Percentiles rank a stretch among this genome's conserved stretches.
phyloP scores from a whole-genome alignment of 495 filamentous ascomycete genomes.

The Penicillium lagena region DNA sequence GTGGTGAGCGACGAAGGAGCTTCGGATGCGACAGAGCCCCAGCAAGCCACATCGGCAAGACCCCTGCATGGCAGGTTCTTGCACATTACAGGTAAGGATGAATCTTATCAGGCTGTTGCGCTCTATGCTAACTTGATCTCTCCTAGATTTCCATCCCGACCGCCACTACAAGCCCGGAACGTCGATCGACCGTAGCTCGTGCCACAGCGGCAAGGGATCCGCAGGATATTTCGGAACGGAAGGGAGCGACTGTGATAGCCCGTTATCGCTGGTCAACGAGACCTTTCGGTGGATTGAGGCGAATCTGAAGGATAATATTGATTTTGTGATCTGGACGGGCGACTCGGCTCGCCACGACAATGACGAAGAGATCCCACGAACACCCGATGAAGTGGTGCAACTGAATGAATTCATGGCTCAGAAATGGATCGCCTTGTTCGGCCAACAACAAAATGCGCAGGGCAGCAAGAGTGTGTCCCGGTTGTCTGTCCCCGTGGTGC shows the following conservation, averaged over 20 bases:
- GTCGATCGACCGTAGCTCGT: conserved; percentile 58
- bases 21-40: not conserved
- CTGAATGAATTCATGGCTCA: conserved; percentile 69
- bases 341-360: conserved; percentile 94
- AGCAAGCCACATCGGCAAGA: conserved; percentile 1
- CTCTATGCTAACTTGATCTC: conserved; percentile 1
- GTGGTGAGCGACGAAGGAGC: conserved; percentile 1
- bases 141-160: conserved; percentile 83
- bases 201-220: conserved; percentile 71
- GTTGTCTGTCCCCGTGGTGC: conserved; percentile 72
- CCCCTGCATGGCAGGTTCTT: conserved; percentile 66
- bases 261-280: conserved; percentile 70
- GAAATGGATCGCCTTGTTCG: conserved; percentile 72
- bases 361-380: conserved; percentile 78
- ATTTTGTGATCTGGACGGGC: conserved; percentile 97
- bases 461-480: conserved; percentile 38
- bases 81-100: conserved; percentile 78
- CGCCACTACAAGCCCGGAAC: conserved; percentile 72
- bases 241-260: conserved; percentile 83
- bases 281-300: conserved; percentile 90
- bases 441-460: conserved; percentile 35
- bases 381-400: conserved; percentile 60
- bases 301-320: conserved; percentile 74
- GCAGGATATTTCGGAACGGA: conserved; percentile 80
- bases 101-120: not conserved